Conservation (phyloP, 1,284 basidiomycete species). For the Exobasidium rhododendri region DNA sequence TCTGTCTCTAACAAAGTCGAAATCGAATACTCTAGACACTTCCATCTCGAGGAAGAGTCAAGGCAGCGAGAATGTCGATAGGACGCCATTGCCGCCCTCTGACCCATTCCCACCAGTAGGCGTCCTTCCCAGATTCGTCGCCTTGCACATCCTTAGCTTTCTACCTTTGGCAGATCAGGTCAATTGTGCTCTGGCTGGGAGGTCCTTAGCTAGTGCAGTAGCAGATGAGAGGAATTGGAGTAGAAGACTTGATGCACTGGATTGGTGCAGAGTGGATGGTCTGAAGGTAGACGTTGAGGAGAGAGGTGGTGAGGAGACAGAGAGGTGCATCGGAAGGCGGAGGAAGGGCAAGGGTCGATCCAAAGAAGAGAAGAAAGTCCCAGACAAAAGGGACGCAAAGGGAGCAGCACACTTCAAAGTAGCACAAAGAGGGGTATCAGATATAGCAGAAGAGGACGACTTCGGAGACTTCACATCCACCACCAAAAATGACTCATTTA, state of each 20-base stretch:
- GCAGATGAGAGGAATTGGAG: conserved; percentile 40
- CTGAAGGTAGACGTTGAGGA: conserved; percentile 11
- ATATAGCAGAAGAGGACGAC: conserved; percentile 68
- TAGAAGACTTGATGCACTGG: conserved; percentile 20
- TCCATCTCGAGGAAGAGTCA: not conserved
- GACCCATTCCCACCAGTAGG: conserved; percentile 12
- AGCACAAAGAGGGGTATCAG: not conserved
- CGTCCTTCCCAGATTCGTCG: conserved; percentile 4
- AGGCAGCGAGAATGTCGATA: not conserved
- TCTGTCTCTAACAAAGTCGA: not conserved
- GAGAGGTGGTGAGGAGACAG: not conserved
- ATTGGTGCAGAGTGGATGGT: conserved; percentile 32
- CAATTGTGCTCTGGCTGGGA: conserved; percentile 13
- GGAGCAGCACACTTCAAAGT: too few species aligned
- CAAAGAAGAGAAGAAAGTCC: not conserved
- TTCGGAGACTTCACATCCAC: conserved; percentile 62
- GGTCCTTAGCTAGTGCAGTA: conserved; percentile 31
- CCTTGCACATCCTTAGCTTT: conserved; percentile 3
- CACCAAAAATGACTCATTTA: conserved; percentile 30
- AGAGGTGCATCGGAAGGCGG: conserved; percentile 12
- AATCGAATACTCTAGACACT: not conserved
- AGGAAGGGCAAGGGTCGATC: conserved; percentile 5
- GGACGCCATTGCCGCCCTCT: not conserved
- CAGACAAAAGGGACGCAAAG: not conserved
- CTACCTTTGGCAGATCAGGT: conserved; percentile 8